A percentile compares a stretch with the other conserved stretches of the same genome.
Conservation (phyloP, 345 rosid species). For the Syzygium aromaticum region DNA sequence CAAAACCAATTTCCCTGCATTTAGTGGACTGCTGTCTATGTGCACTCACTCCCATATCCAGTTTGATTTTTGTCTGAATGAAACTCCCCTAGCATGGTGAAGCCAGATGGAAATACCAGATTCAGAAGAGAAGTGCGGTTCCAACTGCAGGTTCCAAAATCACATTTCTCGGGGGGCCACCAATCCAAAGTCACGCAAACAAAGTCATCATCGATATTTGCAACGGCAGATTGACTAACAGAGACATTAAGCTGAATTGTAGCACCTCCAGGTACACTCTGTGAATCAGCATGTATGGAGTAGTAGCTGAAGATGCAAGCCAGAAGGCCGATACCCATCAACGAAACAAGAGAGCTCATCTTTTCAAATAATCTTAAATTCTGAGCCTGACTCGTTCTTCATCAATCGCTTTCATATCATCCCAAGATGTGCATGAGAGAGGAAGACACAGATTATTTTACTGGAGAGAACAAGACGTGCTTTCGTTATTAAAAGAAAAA, state of each 20-base stretch:
- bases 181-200: slow-evolving; percentile 89
- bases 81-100: background rate
- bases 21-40: background rate
- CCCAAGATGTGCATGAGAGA: too few relatives aligned
- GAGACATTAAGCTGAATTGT: background rate
- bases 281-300: background rate
- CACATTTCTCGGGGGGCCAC: slow-evolving; percentile 99
- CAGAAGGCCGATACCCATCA: background rate
- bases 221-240: slow-evolving; percentile 28
- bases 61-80: background rate
- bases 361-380: background rate
- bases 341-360: background rate
- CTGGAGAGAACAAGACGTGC: background rate
- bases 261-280: background rate
- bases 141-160: slow-evolving; percentile 89
- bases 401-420: too few relatives aligned
- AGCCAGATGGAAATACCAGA: slow-evolving; percentile 34
- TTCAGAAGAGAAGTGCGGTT: slow-evolving; percentile 75
- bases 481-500: background rate
- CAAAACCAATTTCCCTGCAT: background rate
- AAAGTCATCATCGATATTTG: slow-evolving; percentile 65
- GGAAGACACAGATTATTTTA: too few relatives aligned
- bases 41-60: background rate
- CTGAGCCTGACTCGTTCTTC: background rate
- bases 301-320: background rate